Percentiles rank a stretch among this genome's conserved stretches.
Conservation (phyloP, 495 filamentous ascomycete genomes). For the Penicillium odoratum region DNA sequence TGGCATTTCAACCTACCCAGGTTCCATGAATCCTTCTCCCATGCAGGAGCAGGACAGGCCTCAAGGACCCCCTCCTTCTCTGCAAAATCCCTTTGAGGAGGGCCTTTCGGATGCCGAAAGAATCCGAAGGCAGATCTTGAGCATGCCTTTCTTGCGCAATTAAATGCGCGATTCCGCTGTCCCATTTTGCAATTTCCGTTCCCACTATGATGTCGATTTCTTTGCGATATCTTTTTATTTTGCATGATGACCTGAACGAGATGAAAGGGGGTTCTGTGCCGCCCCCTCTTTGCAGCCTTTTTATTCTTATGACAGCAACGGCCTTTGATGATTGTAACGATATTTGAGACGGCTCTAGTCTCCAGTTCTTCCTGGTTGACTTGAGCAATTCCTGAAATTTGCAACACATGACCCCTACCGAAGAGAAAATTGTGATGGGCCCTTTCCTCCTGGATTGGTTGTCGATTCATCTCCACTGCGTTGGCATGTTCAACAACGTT, state of each 20-base stretch:
- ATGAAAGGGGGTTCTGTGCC: conserved; percentile 18
- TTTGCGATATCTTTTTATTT: conserved; percentile 22
- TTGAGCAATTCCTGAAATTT: conserved; percentile 8
- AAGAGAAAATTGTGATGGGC: conserved; percentile 31
- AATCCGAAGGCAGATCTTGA: conserved; percentile 47
- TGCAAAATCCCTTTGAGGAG: conserved; percentile 40
- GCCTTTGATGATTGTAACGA: conserved; percentile 44
- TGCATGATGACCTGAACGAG: conserved; percentile 39
- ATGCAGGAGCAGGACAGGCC: conserved; percentile 19
- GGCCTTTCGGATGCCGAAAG: conserved; percentile 50
- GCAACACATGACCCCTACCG: conserved; percentile 13
- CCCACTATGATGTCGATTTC: conserved; percentile 20
- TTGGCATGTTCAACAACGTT: neutral
- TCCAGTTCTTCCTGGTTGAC: conserved; percentile 5
- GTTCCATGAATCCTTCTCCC: conserved; percentile 15
- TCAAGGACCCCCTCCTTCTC: conserved; percentile 25
- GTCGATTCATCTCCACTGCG: neutral
- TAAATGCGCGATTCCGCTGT: conserved; percentile 25
- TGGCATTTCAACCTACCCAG: conserved; percentile 20
- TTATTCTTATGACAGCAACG: conserved; percentile 39
- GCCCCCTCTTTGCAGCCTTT: conserved; percentile 18
- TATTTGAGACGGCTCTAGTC: conserved; percentile 21
- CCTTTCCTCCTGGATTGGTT: conserved; percentile 17
- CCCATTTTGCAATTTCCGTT: conserved; percentile 15
- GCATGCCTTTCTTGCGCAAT: conserved; percentile 38